Evolutionary conservation across 75 land plant species (phyloP).

Genomic region (Azolla pinnata): DNA sequence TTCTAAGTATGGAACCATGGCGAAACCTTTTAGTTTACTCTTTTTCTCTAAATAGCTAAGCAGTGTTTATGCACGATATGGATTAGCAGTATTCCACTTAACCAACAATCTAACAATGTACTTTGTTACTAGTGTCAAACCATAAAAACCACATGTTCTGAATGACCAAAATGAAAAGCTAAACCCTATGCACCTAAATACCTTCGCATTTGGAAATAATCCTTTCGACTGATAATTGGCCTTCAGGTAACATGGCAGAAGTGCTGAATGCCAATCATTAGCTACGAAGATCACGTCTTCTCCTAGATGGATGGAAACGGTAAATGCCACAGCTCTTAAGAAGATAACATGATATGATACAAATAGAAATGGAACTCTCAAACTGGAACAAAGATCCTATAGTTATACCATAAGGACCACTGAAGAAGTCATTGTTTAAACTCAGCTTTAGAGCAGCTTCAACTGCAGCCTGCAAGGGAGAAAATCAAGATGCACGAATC

Average conservation of each 20-base stretch:
- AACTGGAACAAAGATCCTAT: no score
- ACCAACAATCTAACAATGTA: no score
- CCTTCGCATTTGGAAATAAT: conserved; percentile 71
- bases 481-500: not conserved
- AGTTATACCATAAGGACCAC: conserved; percentile 86
- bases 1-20: not conserved
- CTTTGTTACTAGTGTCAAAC: no score
- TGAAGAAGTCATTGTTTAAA: conserved; percentile 49
- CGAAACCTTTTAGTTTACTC: not conserved
- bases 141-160: not conserved
- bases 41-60: not conserved
- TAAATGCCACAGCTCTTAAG: no score
- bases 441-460: conserved; percentile 66
- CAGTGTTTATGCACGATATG: not conserved
- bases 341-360: no score
- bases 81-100: no score
- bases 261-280: conserved; percentile 96
- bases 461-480: conserved; percentile 68
- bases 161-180: not conserved
- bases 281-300: conserved; percentile 89
- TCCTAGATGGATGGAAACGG: conserved; percentile 31
- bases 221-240: conserved; percentile 61
- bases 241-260: conserved; percentile 86
- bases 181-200: conserved; percentile 16
- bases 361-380: no score